A percentile compares a stretch with the other conserved stretches of the same genome.
phyloP scores from a whole-genome alignment of 2,329 filamentous ascomycete species.

The Microsporum canis region DNA sequence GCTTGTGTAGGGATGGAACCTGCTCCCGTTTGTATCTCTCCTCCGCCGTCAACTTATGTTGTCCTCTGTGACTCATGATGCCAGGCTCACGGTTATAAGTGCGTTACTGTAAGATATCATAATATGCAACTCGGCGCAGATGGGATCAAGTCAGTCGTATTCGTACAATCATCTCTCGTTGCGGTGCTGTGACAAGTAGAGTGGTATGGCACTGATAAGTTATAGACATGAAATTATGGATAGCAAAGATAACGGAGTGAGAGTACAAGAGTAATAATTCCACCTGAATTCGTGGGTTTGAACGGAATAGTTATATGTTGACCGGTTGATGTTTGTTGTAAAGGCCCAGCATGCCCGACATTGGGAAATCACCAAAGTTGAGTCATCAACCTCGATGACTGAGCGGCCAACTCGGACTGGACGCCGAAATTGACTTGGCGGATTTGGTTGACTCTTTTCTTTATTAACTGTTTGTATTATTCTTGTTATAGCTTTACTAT shows the following conservation, averaged over 20 bases:
- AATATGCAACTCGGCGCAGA: conserved; percentile 6
- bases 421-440: background rate
- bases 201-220: background rate
- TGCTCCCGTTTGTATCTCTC: conserved; percentile 81
- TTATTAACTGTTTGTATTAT: background rate
- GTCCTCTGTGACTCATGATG: conserved; percentile 28
- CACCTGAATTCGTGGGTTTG: background rate
- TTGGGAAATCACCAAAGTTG: background rate
- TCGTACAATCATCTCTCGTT: conserved; percentile 15
- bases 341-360: background rate
- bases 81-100: background rate
- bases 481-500: background rate
- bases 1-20: conserved; percentile 36
- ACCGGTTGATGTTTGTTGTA: background rate
- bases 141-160: conserved; percentile 9
- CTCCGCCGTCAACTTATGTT: conserved; percentile 53
- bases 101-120: background rate
- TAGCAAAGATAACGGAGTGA: background rate
- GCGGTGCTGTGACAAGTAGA: background rate
- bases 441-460: background rate
- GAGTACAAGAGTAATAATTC: background rate
- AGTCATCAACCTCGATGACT: background rate
- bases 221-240: background rate
- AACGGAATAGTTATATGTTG: background rate
- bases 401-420: background rate